Percentiles rank a stretch among this genome's conserved stretches.
Conservation (phyloP, 805 yeast species). For the Vanderwaltozyma tropicalis region DNA sequence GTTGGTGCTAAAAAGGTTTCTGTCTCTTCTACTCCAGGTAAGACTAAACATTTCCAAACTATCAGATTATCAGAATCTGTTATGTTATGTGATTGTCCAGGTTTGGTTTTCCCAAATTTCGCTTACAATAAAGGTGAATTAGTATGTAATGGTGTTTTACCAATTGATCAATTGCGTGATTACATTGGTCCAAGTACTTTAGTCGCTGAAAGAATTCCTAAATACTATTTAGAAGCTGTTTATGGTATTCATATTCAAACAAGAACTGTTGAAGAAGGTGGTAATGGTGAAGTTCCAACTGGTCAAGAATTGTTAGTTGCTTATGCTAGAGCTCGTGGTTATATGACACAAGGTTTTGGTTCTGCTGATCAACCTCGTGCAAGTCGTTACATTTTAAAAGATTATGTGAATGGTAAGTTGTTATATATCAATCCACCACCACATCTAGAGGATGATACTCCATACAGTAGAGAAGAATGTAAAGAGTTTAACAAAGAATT, state of each 20-base stretch:
- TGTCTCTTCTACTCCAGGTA: constrained; percentile 97
- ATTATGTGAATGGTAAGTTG: constrained; percentile 87
- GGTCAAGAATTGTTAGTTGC: constrained; percentile 83
- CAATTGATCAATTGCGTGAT: constrained; percentile 93
- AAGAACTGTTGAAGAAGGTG: constrained; percentile 74
- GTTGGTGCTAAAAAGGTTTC: constrained; percentile 97
- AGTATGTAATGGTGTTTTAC: constrained; percentile 97
- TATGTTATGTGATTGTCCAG: constrained; percentile 95
- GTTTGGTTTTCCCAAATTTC: constrained; percentile 95
- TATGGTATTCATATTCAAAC: constrained; percentile 86
- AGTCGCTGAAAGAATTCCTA: constrained; percentile 83
- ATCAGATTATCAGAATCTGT: constrained; percentile 75
- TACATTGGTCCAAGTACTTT: constrained; percentile 79
- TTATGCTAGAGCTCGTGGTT: constrained; percentile 94
- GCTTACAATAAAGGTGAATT: constrained; percentile 94
- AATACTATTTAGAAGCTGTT: constrained; percentile 75
- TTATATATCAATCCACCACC: constrained; percentile 88
- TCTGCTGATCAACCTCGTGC: constrained; percentile 95
- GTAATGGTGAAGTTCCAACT: constrained; percentile 69
- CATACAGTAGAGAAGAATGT: constrained; percentile 41
- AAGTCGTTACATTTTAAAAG: constrained; percentile 82
- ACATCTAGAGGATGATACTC: constrained; percentile 43
- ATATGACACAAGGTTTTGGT: constrained; percentile 94
- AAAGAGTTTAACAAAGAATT: constrained; percentile 64
- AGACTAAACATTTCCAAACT: constrained; percentile 97